Percentiles rank a stretch among this genome's conserved stretches.
Conservation (phyloP, 1,139 yeast species). For the Petasospora fabianii region DNA sequence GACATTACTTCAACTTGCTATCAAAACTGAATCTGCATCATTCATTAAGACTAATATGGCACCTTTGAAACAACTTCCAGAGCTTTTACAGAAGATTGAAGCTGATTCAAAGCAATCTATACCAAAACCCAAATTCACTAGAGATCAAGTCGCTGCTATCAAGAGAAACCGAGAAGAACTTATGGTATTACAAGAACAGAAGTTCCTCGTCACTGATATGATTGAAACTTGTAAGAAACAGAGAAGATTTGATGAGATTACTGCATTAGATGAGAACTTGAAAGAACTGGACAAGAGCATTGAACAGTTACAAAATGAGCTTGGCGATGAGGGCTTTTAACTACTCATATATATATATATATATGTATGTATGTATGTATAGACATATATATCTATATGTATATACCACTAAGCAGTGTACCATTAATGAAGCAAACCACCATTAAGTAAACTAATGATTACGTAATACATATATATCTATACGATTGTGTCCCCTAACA, state of each 20-base stretch:
- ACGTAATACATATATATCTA: no score
- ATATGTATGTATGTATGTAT: no score
- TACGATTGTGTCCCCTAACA: no score
- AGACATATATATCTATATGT: no score
- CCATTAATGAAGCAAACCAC: no score
- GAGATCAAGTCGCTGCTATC: slow-evolving; percentile 38
- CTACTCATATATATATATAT: no score
- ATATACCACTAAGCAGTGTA: no score
- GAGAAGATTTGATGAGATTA: slow-evolving; percentile 75
- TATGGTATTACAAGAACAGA: slow-evolving; percentile 85
- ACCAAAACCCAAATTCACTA: slow-evolving; percentile 21
- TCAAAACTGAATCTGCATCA: slow-evolving; percentile 42
- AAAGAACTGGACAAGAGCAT: slow-evolving; percentile 57
- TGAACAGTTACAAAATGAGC: slow-evolving; percentile 40
- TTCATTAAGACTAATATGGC: slow-evolving; percentile 55
- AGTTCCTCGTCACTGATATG: slow-evolving; percentile 63
- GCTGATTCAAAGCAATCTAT: slow-evolving; percentile 13
- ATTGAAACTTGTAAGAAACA: slow-evolving; percentile 58
- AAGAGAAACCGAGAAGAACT: slow-evolving; percentile 66
- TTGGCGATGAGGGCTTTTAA: slow-evolving; percentile 66
- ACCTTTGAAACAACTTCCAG: slow-evolving; percentile 48
- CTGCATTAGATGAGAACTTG: slow-evolving; percentile 55
- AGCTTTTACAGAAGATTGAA: slow-evolving; percentile 29
- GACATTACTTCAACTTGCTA: slow-evolving; percentile 40
- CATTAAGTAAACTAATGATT: no score